phyloP scores from a whole-genome alignment of 2,329 filamentous ascomycete species.

The Fusarium pseudonygamai region DNA sequence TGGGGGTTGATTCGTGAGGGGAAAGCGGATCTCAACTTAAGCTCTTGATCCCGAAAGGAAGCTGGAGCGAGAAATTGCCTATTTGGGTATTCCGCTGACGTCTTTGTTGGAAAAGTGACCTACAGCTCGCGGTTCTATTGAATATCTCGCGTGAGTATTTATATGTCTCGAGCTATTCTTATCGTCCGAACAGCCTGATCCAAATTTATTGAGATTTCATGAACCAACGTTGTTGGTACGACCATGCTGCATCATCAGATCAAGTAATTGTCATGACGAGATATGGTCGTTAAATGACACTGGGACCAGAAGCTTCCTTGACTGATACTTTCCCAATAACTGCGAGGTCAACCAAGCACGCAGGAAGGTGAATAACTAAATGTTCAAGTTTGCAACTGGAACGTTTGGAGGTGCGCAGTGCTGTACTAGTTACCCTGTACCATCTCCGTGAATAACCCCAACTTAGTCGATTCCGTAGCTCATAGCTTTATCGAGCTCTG shows the following conservation, averaged over 20 bases:
- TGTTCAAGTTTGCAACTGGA: too few relatives aligned
- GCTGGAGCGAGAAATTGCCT: constrained; percentile 26
- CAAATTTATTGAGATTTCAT: background rate
- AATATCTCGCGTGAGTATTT: background rate
- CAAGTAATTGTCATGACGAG: background rate
- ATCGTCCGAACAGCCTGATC: background rate
- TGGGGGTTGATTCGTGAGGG: constrained; percentile 32
- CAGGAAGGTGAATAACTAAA: background rate
- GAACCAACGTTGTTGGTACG: background rate
- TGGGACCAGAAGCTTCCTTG: background rate
- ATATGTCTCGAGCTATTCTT: background rate
- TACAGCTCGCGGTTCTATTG: background rate
- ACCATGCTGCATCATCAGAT: background rate
- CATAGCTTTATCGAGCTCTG: background rate
- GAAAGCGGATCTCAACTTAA: constrained; percentile 30
- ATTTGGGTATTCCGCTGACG: constrained; percentile 12
- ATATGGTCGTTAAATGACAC: background rate
- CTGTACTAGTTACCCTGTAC: background rate
- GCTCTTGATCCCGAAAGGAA: constrained; percentile 16
- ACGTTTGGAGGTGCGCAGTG: background rate
- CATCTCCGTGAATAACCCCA: background rate
- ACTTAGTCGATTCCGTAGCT: background rate
- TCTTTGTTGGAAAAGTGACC: background rate
- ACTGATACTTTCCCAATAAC: background rate
- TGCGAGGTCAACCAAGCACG: background rate